Conservation (phyloP, 345 rosid genomes). For the Luvunga scandens region DNA sequence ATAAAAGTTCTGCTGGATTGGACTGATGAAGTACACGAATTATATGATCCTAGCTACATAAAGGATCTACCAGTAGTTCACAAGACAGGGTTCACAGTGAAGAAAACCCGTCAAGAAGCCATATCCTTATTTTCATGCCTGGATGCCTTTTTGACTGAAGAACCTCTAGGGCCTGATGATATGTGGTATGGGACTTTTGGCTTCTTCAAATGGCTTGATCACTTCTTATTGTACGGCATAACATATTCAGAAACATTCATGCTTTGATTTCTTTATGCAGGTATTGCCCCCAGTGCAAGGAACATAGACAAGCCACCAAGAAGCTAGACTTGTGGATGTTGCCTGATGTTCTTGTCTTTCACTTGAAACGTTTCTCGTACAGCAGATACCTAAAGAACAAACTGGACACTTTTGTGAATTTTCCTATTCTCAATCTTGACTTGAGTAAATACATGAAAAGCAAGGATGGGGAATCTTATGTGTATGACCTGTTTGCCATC, state of each 20-base stretch:
- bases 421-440: conserved; percentile 77
- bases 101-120: conserved; percentile 80
- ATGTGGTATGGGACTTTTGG: conserved; percentile 62
- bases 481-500: conserved; percentile 78
- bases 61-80: conserved; percentile 75
- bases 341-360: conserved; percentile 89
- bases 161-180: conserved; percentile 90
- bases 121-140: conserved; percentile 87
- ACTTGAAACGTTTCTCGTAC: conserved; percentile 85
- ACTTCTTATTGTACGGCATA: background rate
- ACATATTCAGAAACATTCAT: background rate
- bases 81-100: conserved; percentile 53
- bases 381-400: conserved; percentile 79
- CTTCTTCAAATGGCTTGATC: background rate
- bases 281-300: conserved; percentile 88
- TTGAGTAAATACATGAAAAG: conserved; percentile 69
- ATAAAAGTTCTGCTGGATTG: conserved; percentile 60
- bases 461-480: conserved; percentile 53
- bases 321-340: conserved; percentile 89
- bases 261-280: conserved; percentile 38
- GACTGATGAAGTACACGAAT: conserved; percentile 57
- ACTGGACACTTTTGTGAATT: conserved; percentile 78
- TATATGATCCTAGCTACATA: conserved; percentile 70
- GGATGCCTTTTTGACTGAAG: conserved; percentile 92
- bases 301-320: conserved; percentile 88